Evolutionary conservation across 2,329 filamentous ascomycete species (phyloP).

Genomic region (Clarireedia paspali): DNA sequence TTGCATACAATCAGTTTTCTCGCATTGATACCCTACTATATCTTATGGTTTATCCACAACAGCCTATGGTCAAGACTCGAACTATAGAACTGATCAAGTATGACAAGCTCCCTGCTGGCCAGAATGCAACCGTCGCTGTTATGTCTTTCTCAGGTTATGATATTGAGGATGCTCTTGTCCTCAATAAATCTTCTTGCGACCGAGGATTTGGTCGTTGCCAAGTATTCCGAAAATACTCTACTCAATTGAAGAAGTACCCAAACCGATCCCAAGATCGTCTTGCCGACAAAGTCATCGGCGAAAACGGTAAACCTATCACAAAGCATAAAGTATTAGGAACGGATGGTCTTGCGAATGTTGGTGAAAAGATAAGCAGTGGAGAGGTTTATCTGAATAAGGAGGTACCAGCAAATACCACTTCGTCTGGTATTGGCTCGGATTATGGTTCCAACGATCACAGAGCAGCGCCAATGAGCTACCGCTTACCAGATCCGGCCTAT

Average conservation of each 20-base stretch:
- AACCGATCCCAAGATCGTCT: conserved; percentile 68
- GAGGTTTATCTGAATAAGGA: conserved; percentile 90
- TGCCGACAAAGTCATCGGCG: conserved; percentile 45
- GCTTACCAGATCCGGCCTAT: conserved; percentile 75
- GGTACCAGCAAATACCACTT: conserved; percentile 69
- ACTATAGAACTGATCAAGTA: conserved; percentile 96
- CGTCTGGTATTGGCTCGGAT: conserved; percentile 63
- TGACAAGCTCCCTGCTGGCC: conserved; percentile 91
- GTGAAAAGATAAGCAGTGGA: conserved; percentile 66
- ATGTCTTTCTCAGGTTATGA: conserved; percentile 99
- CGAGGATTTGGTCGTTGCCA: conserved; percentile 94
- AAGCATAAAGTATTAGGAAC: conserved; percentile 68
- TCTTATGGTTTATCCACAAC: conserved; percentile 93
- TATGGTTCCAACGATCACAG: conserved; percentile 54
- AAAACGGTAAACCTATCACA: conserved; percentile 53
- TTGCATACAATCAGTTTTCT: conserved; percentile 96
- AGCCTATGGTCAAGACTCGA: conserved; percentile 94
- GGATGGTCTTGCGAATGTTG: conserved; percentile 87
- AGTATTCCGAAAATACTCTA: conserved; percentile 91
- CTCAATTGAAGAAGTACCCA: conserved; percentile 79
- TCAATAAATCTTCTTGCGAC: conserved; percentile 95
- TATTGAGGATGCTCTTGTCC: conserved; percentile 93
- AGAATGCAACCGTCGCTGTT: conserved; percentile 95
- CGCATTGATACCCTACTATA: conserved; percentile 94
- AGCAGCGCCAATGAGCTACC: conserved; percentile 68